These are phyloP conservation scores for Bathelium albidoporum DNA, from an alignment of 495 filamentous ascomycete genomes.

Conservation along the genomic window DNA sequence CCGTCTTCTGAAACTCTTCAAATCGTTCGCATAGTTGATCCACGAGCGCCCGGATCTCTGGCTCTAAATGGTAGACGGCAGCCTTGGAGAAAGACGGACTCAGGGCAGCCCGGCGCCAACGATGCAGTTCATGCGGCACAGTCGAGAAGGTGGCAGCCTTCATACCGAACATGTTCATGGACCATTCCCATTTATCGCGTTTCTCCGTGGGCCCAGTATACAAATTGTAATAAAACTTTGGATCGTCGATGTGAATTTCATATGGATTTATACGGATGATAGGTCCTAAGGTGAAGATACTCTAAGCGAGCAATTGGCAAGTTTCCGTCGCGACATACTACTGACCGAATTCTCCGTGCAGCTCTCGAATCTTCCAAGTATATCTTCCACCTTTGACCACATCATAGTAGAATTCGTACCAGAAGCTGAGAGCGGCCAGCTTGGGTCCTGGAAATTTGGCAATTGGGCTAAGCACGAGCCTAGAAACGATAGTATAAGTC, in stretches of 20 bases:
- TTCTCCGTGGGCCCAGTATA: slow-evolving; percentile 10
- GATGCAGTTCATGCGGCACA: slow-evolving; percentile 35
- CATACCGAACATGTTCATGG: slow-evolving; percentile 5
- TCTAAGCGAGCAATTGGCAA: background rate
- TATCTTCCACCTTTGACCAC: slow-evolving; percentile 14
- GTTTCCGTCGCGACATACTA: background rate
- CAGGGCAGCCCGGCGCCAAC: slow-evolving; percentile 33
- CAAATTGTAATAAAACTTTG: slow-evolving; percentile 17
- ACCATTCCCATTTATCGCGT: slow-evolving; percentile 17
- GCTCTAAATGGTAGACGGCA: slow-evolving; percentile 33
- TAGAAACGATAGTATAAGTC: background rate
- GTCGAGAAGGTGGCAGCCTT: background rate
- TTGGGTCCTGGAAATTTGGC: slow-evolving; percentile 17
- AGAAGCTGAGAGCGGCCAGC: slow-evolving; percentile 19
- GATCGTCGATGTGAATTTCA: slow-evolving; percentile 26
- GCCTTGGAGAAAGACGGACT: slow-evolving; percentile 43
- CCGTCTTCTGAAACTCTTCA: slow-evolving; percentile 8
- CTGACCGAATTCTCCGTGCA: slow-evolving; percentile 18
- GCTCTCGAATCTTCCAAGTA: slow-evolving; percentile 13
- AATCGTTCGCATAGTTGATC: slow-evolving; percentile 31
- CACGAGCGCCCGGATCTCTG: slow-evolving; percentile 36
- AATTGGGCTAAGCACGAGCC: background rate
- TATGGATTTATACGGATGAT: slow-evolving; percentile 26
- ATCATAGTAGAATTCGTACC: slow-evolving; percentile 26
- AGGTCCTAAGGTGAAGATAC: slow-evolving; percentile 16